These are phyloP conservation scores for Fusarium verrucosum DNA, from an alignment of 2,329 filamentous ascomycete genomes.

Conservation along the genomic window DNA sequence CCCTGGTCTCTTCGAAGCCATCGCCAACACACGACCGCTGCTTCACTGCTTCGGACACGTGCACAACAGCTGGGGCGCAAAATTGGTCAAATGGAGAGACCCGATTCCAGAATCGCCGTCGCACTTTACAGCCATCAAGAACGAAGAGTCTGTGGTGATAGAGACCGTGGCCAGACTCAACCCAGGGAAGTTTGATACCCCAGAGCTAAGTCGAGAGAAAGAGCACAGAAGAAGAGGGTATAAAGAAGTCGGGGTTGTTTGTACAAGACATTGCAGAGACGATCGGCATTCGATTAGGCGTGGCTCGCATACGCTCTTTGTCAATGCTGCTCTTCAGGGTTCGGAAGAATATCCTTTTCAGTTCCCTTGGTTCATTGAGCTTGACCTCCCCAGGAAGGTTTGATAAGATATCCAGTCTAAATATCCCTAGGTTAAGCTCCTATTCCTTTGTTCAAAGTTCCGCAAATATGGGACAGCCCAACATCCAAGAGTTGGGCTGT, in stretches of 20 bases:
- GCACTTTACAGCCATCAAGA: slow-evolving; percentile 59
- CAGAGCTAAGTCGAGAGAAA: not conserved
- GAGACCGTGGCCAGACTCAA: slow-evolving; percentile 42
- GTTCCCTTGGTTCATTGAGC: slow-evolving; percentile 29
- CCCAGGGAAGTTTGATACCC: not conserved
- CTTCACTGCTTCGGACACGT: slow-evolving; percentile 52
- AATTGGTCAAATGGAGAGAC: slow-evolving; percentile 57
- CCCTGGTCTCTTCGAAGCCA: slow-evolving; percentile 41
- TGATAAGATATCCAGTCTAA: not conserved
- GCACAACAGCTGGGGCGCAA: slow-evolving; percentile 50
- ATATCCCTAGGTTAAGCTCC: no score
- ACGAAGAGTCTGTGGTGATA: slow-evolving; percentile 52
- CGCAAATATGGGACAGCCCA: not conserved
- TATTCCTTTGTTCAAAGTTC: not conserved
- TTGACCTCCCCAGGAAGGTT: slow-evolving; percentile 14
- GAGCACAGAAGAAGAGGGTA: not conserved
- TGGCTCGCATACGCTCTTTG: slow-evolving; percentile 27
- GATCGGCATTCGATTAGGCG: not conserved
- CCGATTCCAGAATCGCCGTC: slow-evolving; percentile 44
- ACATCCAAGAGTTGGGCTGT: not conserved
- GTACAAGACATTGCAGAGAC: slow-evolving; percentile 4
- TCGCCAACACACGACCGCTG: slow-evolving; percentile 40
- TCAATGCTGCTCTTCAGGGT: slow-evolving; percentile 34
- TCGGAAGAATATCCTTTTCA: not conserved
- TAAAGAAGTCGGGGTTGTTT: not conserved